Percentiles rank a stretch among this genome's conserved stretches.
Conservation (phyloP, 1,139 yeast genomes). For the Geotrichum candidum region DNA sequence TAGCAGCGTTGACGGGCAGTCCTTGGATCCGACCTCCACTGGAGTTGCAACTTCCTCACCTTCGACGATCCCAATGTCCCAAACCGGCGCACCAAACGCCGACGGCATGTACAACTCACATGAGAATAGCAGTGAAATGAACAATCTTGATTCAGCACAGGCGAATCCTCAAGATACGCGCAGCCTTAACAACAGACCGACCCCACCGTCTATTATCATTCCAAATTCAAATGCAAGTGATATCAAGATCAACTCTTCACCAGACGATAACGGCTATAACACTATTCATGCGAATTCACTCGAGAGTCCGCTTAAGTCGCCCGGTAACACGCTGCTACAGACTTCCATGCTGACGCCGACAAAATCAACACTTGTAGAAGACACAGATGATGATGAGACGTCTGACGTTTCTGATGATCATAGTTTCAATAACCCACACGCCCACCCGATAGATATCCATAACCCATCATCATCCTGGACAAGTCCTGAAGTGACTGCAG, state of each 20-base stretch:
- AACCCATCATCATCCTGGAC: neutral
- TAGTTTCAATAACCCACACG: slow-evolving; percentile 1
- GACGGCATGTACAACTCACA: neutral
- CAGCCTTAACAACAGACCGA: neutral
- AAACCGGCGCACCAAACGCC: neutral
- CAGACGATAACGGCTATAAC: neutral
- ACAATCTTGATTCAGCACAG: neutral
- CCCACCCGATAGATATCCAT: slow-evolving; percentile 3
- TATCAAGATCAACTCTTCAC: neutral
- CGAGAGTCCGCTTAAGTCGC: slow-evolving; percentile 1
- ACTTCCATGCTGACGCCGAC: slow-evolving; percentile 12
- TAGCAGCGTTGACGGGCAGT: neutral
- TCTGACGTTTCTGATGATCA: slow-evolving; percentile 3
- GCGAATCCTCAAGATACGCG: slow-evolving; percentile 20
- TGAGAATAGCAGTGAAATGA: neutral
- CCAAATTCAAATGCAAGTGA: neutral
- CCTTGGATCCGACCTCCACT: neutral
- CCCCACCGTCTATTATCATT: neutral
- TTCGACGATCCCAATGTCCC: neutral
- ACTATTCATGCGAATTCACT: neutral
- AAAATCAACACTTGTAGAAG: slow-evolving; percentile 22
- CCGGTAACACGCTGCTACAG: slow-evolving; percentile 5
- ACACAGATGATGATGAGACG: slow-evolving; percentile 27
- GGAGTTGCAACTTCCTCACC: slow-evolving; percentile 18
- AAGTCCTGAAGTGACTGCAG: neutral